Evolutionary conservation across 345 rosid species (phyloP).

Genomic region (Rhizophora apiculata): DNA sequence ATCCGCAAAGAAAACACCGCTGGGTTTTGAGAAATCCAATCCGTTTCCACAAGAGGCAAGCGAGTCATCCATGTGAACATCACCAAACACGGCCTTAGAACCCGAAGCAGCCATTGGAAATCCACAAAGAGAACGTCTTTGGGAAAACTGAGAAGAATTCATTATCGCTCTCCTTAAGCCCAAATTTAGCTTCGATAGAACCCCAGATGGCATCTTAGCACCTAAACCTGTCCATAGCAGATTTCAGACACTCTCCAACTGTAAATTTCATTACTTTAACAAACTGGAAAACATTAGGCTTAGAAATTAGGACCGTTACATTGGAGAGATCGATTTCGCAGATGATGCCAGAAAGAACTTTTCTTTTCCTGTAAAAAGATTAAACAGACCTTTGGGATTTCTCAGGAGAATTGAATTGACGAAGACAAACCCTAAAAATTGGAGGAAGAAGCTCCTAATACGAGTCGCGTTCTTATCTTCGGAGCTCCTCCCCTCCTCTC

Average conservation of each 20-base stretch:
- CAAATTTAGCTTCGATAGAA: slow-evolving; percentile 46
- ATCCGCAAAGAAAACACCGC: slow-evolving; percentile 49
- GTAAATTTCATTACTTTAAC: slow-evolving; percentile 22
- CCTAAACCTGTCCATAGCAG: slow-evolving; percentile 12
- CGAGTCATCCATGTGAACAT: slow-evolving; percentile 61
- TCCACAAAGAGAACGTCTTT: slow-evolving; percentile 21
- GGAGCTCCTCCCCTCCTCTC: slow-evolving; percentile 17
- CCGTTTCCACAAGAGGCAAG: slow-evolving; percentile 49
- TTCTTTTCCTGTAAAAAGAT: not conserved
- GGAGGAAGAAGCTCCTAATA: slow-evolving; percentile 25
- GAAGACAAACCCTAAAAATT: slow-evolving; percentile 5
- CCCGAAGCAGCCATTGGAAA: slow-evolving; percentile 65
- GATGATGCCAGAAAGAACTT: not conserved
- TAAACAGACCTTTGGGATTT: slow-evolving; percentile 7
- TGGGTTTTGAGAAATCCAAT: slow-evolving; percentile 50
- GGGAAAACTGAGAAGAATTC: slow-evolving; percentile 18
- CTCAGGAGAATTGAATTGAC: not conserved
- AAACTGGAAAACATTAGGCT: not conserved
- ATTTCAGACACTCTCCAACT: slow-evolving; percentile 14
- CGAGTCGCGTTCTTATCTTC: not conserved
- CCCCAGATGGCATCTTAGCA: slow-evolving; percentile 56
- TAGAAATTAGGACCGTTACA: not conserved
- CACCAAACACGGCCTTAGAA: slow-evolving; percentile 63
- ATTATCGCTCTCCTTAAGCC: slow-evolving; percentile 35
- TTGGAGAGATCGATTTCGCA: not conserved